Base-by-base conservation (phyloP, 2,329 filamentous ascomycete species). In the Fusarium sp. region DNA sequence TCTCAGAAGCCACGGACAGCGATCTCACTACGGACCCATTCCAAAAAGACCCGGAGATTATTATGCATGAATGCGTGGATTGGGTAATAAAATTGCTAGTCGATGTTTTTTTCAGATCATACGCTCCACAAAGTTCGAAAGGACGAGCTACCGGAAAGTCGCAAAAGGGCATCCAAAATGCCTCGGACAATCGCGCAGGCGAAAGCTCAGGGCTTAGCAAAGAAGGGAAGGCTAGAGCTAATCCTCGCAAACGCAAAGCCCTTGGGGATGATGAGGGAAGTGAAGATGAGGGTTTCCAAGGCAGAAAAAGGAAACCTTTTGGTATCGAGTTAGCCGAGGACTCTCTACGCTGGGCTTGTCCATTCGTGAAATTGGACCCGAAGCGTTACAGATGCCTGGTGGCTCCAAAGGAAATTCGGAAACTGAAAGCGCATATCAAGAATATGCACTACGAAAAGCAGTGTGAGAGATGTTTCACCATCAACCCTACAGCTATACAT, bases 351-450 rank as follows among this genome's bases (percentile, higher is more conserved):
- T 57, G 19, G 21, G 64, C 52, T n/a, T 67, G 62, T 13, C 64
- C 64, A 6, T 67, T 53, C 21, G 9, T 42, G 3, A 62, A 66
- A 4, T 54, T 42, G 62, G n/a, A 37, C 0, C 44, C 44, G 1
- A 1, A 6, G 0, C 0, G 6, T 0, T 46, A 60, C 26, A 10
- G 1, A 1, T 31, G 30, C 30, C 1, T 7, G 23, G 0, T 25
- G 37, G 46, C 30, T 1, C 16, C 23, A 10, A 28, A 7, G 11
- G 26, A 28, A 13, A 28, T 28, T 28, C 26, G 26, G 26, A 28
- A 28, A 11, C 26, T 46, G 13, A 30, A 13, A 14, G 7, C 4
- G 8, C 45, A 48, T 13, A 31, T 65, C 0, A 23, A 51, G 23
- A 46, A 6, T 18, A 11, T 31, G 7, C 45, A 48, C 31, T 16